A percentile compares a stretch with the other conserved stretches of the same genome.
Evolutionary conservation across 805 yeast genomes (phyloP).

Genomic region (Metschnikowia picachoensis): DNA sequence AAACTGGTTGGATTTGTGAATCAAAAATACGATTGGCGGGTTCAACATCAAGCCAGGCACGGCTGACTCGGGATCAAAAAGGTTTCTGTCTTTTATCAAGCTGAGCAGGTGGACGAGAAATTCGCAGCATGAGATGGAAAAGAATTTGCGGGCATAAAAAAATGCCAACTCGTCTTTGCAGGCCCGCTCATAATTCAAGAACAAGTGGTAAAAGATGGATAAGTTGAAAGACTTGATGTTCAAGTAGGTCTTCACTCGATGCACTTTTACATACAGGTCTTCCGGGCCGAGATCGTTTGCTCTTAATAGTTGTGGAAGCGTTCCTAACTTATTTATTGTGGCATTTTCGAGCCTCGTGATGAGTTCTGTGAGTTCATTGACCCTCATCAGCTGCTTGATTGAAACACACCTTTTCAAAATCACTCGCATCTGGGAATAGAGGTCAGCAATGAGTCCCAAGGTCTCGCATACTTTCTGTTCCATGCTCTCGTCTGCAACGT

Average conservation of each 20-base stretch:
- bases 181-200: slow-evolving; percentile 36
- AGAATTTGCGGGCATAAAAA: slow-evolving; percentile 30
- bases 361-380: slow-evolving; percentile 32
- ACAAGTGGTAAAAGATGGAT: slow-evolving; percentile 32
- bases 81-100: slow-evolving; percentile 28
- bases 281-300: neutral
- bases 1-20: slow-evolving; percentile 36
- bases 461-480: slow-evolving; percentile 31
- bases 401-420: slow-evolving; percentile 3
- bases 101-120: slow-evolving; percentile 30
- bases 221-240: slow-evolving; percentile 25
- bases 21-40: slow-evolving; percentile 30
- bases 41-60: slow-evolving; percentile 37
- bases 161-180: slow-evolving; percentile 27
- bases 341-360: slow-evolving; percentile 5
- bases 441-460: neutral
- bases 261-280: slow-evolving; percentile 10
- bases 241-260: slow-evolving; percentile 26
- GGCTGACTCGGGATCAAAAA: slow-evolving; percentile 38
- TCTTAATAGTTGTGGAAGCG: slow-evolving; percentile 1
- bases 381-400: slow-evolving; percentile 32
- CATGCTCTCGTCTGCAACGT: slow-evolving; percentile 29
- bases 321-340: slow-evolving; percentile 6
- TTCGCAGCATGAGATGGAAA: slow-evolving; percentile 25
- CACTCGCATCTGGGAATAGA: slow-evolving; percentile 1